Evolutionary conservation across 2,329 filamentous ascomycete genomes (phyloP).

Genomic region (Sordariomycetes sp.): DNA sequence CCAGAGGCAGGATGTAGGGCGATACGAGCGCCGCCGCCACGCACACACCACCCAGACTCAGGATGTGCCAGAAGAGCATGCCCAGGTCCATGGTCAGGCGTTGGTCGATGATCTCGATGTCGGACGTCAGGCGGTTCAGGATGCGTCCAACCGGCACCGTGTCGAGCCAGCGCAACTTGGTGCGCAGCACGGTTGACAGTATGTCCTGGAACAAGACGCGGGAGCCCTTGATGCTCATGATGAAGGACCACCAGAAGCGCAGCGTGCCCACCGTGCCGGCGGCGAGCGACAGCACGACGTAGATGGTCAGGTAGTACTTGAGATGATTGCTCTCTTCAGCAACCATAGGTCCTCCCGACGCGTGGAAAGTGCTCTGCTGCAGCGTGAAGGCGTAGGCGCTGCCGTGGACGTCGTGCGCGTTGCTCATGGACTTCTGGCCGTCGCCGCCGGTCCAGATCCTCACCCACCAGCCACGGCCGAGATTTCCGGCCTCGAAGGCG

Average conservation of each 20-base stretch:
- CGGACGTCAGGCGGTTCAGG: slow-evolving; percentile 68
- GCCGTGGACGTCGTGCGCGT: slow-evolving; percentile 21
- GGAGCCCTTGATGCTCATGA: slow-evolving; percentile 61
- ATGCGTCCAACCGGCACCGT: slow-evolving; percentile 70
- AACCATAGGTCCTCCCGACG: slow-evolving; percentile 18
- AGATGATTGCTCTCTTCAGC: slow-evolving; percentile 26
- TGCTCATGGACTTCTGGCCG: slow-evolving; percentile 7
- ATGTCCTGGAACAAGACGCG: slow-evolving; percentile 57
- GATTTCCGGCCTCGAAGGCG: slow-evolving; percentile 40
- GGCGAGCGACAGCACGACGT: slow-evolving; percentile 49
- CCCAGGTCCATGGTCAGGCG: slow-evolving; percentile 54
- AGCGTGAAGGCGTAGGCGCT: slow-evolving; percentile 34
- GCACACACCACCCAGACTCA: slow-evolving; percentile 57
- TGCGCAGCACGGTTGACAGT: slow-evolving; percentile 57
- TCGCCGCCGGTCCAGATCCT: slow-evolving; percentile 49
- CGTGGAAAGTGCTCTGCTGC: slow-evolving; percentile 34
- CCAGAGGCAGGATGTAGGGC: slow-evolving; percentile 53
- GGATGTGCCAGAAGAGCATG: slow-evolving; percentile 48
- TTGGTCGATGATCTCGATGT: slow-evolving; percentile 67
- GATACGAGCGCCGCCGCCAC: slow-evolving; percentile 61
- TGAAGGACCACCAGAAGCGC: slow-evolving; percentile 54
- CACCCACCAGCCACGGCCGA: slow-evolving; percentile 57
- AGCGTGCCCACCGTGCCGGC: slow-evolving; percentile 51
- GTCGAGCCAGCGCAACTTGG: slow-evolving; percentile 72
- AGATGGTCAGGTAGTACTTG: slow-evolving; percentile 59